Base-by-base conservation (phyloP, 495 filamentous ascomycete species). In the Penicillium parvum region DNA sequence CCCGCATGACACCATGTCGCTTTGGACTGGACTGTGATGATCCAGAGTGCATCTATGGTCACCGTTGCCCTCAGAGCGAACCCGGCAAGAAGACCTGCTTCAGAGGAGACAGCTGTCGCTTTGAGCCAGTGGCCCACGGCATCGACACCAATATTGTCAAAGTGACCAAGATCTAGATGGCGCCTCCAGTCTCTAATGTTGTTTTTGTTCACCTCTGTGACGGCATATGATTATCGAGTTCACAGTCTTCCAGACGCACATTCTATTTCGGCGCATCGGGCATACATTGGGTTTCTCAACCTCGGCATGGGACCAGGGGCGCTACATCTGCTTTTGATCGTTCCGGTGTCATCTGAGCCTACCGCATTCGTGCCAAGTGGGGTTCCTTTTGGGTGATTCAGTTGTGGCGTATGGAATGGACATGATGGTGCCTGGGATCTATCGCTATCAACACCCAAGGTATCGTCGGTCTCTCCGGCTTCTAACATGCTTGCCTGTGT, bases 31-130 rank as follows among this genome's bases (percentile, higher is more conserved):
- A 80, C 12, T 95, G 89, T 57, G 80, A 85, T 23, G 79, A 82
- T 29, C 65, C 78, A 0, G 81, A 85, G 40, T 95, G 89, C 64
- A 90, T 90, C 34, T 94, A 92, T 53, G 88, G 89, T 11, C 89
- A 95, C 57, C 70, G 73, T 39, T 76, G 72, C 38, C 71, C 72
- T 10, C 63, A 73, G 42, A 72, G 67, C 37, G 66, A 71, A 32
- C 58, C 61, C 8, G 72, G 73, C 5, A 70, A 63, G 50, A 74
- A 69, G 48, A 71, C 72, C 20, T 78, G 75, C 44, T 68, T 65
- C 37, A 73, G 68, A 54, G 71, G 72, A n/a, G 64, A 66, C 12
- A 72, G 55, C 47, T 78, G 75, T 58, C 71, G 73, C 18, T 78
- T 78, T 40, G 66, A 68, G 25, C 57, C 57, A 39, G 58, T 67